A percentile compares a stretch with the other conserved stretches of the same genome.
Evolutionary conservation across 2,329 filamentous ascomycete genomes (phyloP).

Genomic region (Cladorrhinum sp.): DNA sequence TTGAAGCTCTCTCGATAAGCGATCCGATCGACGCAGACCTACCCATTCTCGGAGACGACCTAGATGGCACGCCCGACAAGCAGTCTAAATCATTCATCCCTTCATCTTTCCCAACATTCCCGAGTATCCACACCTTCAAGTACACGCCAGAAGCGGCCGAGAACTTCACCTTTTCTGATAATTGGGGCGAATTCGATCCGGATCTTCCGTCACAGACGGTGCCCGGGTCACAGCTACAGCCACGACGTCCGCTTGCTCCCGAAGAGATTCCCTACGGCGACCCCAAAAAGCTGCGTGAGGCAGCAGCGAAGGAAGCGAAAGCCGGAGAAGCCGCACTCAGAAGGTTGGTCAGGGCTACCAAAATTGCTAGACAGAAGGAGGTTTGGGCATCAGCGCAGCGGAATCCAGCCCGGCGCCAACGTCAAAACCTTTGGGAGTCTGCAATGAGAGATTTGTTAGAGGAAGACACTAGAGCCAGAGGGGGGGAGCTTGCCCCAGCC

Average conservation of each 20-base stretch:
- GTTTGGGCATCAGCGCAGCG: conserved; percentile 54
- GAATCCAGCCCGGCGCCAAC: conserved; percentile 50
- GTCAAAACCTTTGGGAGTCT: conserved; percentile 59
- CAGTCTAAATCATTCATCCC: conserved; percentile 56
- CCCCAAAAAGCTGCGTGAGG: conserved; percentile 56
- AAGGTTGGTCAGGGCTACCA: conserved; percentile 58
- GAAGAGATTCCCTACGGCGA: conserved; percentile 47
- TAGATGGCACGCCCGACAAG: conserved; percentile 59
- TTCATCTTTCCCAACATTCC: conserved; percentile 57
- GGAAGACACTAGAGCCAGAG: conserved; percentile 27
- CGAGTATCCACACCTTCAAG: conserved; percentile 62
- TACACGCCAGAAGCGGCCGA: conserved; percentile 50
- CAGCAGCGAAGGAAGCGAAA: conserved; percentile 57
- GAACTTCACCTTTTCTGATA: conserved; percentile 32
- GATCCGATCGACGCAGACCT: conserved; percentile 38
- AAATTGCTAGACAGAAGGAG: conserved; percentile 63
- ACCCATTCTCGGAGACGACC: conserved; percentile 49
- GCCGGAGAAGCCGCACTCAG: conserved; percentile 61
- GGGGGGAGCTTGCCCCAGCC: conserved; percentile 29
- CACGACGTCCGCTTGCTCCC: conserved; percentile 24
- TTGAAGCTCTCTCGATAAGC: conserved; percentile 33
- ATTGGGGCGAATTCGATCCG: conserved; percentile 27
- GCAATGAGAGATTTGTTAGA: conserved; percentile 57
- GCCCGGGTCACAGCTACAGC: conserved; percentile 12
- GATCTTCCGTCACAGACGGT: conserved; percentile 23